Evolutionary conservation across 345 rosid species (phyloP).

Genomic region (Dimocarpus longan): DNA sequence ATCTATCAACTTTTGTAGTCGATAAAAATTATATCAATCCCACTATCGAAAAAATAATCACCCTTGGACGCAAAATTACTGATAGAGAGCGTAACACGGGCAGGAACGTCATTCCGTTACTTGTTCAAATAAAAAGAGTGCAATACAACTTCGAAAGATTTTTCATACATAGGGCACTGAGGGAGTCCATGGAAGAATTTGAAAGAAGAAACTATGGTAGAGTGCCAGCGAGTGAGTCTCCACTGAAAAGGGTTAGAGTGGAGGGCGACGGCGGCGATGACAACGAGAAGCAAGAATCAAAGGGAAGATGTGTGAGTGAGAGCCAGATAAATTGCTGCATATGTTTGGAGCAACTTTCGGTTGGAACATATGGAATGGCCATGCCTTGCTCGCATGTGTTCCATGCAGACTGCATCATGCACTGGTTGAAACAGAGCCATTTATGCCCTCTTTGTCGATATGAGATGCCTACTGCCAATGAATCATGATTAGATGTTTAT

Average conservation of each 20-base stretch:
- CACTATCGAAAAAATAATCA: not conserved
- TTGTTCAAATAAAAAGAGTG: not conserved
- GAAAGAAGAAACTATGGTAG: not conserved
- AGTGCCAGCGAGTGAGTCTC: not conserved
- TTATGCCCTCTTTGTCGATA: not conserved
- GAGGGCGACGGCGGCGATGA: not conserved
- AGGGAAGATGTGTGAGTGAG: not conserved
- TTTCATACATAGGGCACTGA: not conserved
- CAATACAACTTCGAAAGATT: not conserved
- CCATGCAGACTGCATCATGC: not conserved
- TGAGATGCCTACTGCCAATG: not conserved
- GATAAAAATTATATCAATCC: not conserved
- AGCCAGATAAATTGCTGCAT: not conserved
- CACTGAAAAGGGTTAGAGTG: not conserved
- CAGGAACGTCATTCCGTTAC: not conserved
- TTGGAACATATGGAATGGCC: not conserved
- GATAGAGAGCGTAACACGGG: not conserved
- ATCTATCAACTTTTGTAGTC: not conserved
- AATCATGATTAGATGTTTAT: not conserved
- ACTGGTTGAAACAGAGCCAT: slow-evolving; percentile 10
- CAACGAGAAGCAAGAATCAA: not conserved
- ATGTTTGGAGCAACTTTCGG: slow-evolving; percentile 1
- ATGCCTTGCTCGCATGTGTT: slow-evolving; percentile 15
- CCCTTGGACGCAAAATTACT: not conserved
- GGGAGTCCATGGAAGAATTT: slow-evolving; percentile 2